These are phyloP conservation scores for Tulasnella sp. DNA, from an alignment of 768 basidiomycete species.

Conservation along the genomic window DNA sequence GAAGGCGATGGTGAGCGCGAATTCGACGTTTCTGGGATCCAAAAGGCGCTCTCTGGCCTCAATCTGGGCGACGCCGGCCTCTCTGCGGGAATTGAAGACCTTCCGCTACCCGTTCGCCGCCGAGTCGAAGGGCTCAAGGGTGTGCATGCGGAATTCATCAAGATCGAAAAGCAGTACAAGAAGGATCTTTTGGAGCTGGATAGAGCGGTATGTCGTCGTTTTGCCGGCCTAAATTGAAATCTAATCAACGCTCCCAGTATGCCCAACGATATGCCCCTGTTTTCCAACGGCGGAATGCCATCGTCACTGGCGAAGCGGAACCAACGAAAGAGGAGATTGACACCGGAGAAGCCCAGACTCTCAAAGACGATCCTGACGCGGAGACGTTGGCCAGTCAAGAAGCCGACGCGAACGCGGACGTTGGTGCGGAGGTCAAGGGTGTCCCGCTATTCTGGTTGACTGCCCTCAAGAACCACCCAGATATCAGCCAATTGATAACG, in stretches of 20 bases:
- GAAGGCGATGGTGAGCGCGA: slow-evolving; percentile 45
- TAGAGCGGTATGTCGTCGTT: slow-evolving; percentile 57
- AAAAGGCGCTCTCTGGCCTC: slow-evolving; percentile 32
- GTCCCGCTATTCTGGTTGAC: slow-evolving; percentile 99
- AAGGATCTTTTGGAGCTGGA: slow-evolving; percentile 90
- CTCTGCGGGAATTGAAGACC: slow-evolving; percentile 84
- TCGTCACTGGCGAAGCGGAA: slow-evolving; percentile 64
- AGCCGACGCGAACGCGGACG: slow-evolving; percentile 24
- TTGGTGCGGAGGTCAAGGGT: slow-evolving; percentile 29
- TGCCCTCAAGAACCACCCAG: slow-evolving; percentile 81
- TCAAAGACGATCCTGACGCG: slow-evolving; percentile 51
- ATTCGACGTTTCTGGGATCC: slow-evolving; percentile 22
- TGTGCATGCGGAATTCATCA: slow-evolving; percentile 81
- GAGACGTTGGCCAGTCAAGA: slow-evolving; percentile 14
- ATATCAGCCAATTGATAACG: slow-evolving; percentile 76
- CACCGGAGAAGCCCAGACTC: slow-evolving; percentile 57
- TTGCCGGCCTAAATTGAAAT: not conserved
- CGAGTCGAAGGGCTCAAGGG: slow-evolving; percentile 89
- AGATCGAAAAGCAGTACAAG: slow-evolving; percentile 88
- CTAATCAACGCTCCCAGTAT: slow-evolving; percentile 25
- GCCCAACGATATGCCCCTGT: slow-evolving; percentile 44
- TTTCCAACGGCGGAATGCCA: slow-evolving; percentile 71
- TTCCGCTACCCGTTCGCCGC: slow-evolving; percentile 68
- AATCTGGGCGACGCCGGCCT: slow-evolving; percentile 28
- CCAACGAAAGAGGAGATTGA: slow-evolving; percentile 73